A percentile compares a stretch with the other conserved stretches of the same genome.
Conservation (phyloP, 192 early-diverging fungal species). For the Pilaira anomala region DNA sequence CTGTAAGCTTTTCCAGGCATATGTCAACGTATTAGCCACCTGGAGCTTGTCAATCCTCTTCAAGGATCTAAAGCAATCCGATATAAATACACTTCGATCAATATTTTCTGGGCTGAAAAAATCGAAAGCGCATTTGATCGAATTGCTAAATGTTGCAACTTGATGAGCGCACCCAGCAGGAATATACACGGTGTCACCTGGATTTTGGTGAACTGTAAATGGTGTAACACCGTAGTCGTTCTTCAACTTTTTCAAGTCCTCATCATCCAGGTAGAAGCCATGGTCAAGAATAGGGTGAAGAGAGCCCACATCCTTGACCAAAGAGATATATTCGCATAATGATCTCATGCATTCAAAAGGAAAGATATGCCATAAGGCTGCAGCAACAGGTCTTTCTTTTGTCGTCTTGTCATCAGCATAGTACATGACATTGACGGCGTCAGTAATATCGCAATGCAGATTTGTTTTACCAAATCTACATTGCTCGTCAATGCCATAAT, state of each 20-base stretch:
- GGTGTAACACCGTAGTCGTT: conserved; percentile 37
- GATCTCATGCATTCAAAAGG: conserved; percentile 27
- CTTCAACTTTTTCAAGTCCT: conserved; percentile 39
- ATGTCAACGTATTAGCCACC: conserved; percentile 16
- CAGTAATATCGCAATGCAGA: conserved; percentile 76
- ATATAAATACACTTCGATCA: conserved; percentile 39
- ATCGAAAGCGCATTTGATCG: conserved; percentile 70
- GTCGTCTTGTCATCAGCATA: neutral
- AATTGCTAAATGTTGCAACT: conserved; percentile 63
- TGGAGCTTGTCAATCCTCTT: conserved; percentile 50
- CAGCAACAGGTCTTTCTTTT: neutral
- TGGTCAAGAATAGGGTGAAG: conserved; percentile 69
- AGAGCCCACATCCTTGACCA: conserved; percentile 19
- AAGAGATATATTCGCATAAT: conserved; percentile 38
- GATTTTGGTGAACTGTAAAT: conserved; percentile 62
- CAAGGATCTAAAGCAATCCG: conserved; percentile 48
- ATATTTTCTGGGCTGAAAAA: conserved; percentile 67
- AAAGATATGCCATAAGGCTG: conserved; percentile 68
- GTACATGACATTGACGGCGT: conserved; percentile 77
- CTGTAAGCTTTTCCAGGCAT: conserved; percentile 14
- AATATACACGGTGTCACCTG: conserved; percentile 74
- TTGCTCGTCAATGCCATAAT: conserved; percentile 49
- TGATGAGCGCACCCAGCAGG: conserved; percentile 77
- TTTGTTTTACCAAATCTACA: conserved; percentile 63
- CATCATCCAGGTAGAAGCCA: conserved; percentile 53